phyloP scores from a whole-genome alignment of 257 asterid species.

The Plantago major region DNA sequence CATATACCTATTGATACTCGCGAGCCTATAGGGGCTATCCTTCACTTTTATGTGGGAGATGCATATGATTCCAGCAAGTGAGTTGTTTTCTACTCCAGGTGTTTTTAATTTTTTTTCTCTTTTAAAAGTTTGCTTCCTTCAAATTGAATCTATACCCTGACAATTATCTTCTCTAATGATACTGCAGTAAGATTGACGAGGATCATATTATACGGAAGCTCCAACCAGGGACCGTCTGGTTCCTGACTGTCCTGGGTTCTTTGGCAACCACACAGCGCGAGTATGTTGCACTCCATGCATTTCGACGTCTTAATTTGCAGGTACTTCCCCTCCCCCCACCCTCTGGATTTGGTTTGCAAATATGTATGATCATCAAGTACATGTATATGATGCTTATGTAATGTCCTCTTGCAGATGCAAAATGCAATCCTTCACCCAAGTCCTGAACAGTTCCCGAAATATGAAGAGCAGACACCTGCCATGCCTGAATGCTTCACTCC shows the following conservation, averaged over 20 bases:
- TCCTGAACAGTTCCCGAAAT: conserved; percentile 90
- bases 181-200: conserved; percentile 61
- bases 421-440: conserved; percentile 97
- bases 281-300: conserved; percentile 89
- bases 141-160: conserved; percentile 15
- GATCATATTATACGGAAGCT: conserved; percentile 89
- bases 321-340: conserved; percentile 28
- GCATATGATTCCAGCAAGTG: conserved; percentile 75
- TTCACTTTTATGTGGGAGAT: conserved; percentile 91
- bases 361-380: neutral
- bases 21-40: conserved; percentile 82
- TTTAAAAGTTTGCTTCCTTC: neutral
- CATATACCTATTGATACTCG: conserved; percentile 88
- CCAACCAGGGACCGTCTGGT: conserved; percentile 84
- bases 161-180: conserved; percentile 8
- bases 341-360: neutral
- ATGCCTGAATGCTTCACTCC: conserved; percentile 99
- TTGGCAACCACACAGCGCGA: conserved; percentile 96
- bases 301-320: conserved; percentile 92
- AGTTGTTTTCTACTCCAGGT: conserved; percentile 18
- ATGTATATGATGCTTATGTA: neutral
- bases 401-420: conserved; percentile 70
- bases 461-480: conserved; percentile 95
- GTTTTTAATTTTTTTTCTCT: neutral
- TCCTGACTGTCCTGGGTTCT: conserved; percentile 81